These are phyloP conservation scores for Rhizopogon vinicolor DNA, from an alignment of 768 basidiomycete genomes.

Conservation along the genomic window DNA sequence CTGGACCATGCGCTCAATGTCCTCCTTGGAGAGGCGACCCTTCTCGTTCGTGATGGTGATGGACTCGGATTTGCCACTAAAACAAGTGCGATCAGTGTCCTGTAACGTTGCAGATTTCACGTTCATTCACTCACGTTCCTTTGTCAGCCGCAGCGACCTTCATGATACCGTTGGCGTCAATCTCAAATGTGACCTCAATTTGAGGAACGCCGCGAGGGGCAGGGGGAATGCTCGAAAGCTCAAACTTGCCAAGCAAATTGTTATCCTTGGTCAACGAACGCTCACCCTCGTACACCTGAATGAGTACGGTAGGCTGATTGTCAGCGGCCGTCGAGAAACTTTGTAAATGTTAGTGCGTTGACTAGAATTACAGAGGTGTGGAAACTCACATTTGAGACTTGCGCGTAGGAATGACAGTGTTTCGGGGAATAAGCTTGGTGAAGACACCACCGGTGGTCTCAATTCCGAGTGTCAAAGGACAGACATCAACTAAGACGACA, in stretches of 20 bases:
- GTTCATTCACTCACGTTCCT: conserved; percentile 63
- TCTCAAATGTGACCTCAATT: conserved; percentile 95
- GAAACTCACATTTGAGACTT: conserved; percentile 81
- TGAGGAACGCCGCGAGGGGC: conserved; percentile 96
- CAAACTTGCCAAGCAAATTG: conserved; percentile 96
- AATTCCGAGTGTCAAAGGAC: conserved; percentile 96
- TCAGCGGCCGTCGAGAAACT: conserved; percentile 82
- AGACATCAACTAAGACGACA: conserved; percentile 93
- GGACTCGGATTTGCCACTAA: conserved; percentile 76
- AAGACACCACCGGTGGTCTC: conserved; percentile 98
- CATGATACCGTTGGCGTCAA: conserved; percentile 94
- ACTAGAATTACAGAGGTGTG: neutral
- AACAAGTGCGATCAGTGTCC: neutral
- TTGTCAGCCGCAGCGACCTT: conserved; percentile 91
- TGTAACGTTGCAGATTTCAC: neutral
- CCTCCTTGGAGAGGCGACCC: conserved; percentile 83
- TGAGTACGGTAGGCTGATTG: conserved; percentile 92
- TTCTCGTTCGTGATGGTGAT: conserved; percentile 97
- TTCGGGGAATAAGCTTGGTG: conserved; percentile 95
- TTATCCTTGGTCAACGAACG: conserved; percentile 97
- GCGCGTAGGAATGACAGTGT: conserved; percentile 97
- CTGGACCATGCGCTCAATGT: conserved; percentile 93
- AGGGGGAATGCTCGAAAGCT: conserved; percentile 88
- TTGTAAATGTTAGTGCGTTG: neutral
- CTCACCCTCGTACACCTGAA: conserved; percentile 98